These are phyloP conservation scores for Nidularia pulvinata DNA, from an alignment of 768 basidiomycete species.

Conservation along the genomic window DNA sequence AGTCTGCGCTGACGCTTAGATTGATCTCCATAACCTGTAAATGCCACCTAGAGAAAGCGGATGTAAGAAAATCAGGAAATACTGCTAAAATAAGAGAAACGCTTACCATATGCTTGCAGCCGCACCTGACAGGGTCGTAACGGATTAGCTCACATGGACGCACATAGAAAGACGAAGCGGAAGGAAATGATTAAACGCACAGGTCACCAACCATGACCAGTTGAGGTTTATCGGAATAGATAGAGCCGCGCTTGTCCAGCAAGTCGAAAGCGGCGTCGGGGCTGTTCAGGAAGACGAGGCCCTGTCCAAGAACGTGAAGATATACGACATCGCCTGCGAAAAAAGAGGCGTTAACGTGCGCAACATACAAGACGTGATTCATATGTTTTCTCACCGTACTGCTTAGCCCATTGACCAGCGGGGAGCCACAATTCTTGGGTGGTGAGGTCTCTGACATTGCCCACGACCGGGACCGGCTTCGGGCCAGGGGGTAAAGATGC, in stretches of 20 bases:
- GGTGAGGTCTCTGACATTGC: slow-evolving; percentile 63
- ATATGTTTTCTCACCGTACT: slow-evolving; percentile 48
- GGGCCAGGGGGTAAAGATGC: slow-evolving; percentile 66
- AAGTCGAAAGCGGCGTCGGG: slow-evolving; percentile 59
- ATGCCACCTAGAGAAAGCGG: slow-evolving; percentile 43
- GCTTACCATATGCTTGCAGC: slow-evolving; percentile 67
- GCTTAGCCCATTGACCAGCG: slow-evolving; percentile 59
- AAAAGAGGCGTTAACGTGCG: slow-evolving; percentile 3
- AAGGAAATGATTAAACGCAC: slow-evolving; percentile 33
- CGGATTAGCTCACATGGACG: neutral
- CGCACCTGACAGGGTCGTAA: slow-evolving; percentile 32
- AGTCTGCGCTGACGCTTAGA: slow-evolving; percentile 66
- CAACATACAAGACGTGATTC: neutral
- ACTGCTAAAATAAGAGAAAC: neutral
- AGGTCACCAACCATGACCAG: slow-evolving; percentile 73
- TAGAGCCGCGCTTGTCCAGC: slow-evolving; percentile 67
- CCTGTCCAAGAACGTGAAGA: slow-evolving; percentile 64
- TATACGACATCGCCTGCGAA: slow-evolving; percentile 63
- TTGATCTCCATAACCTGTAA: slow-evolving; percentile 65
- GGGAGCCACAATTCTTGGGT: slow-evolving; percentile 64
- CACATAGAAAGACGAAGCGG: neutral
- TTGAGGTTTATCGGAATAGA: slow-evolving; percentile 75
- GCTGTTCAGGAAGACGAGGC: slow-evolving; percentile 67
- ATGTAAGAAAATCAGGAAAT: neutral
- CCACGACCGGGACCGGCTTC: slow-evolving; percentile 60